Evolutionary conservation across 179 eudicot species (phyloP).

Genomic region (Sideroxylon spinosum): DNA sequence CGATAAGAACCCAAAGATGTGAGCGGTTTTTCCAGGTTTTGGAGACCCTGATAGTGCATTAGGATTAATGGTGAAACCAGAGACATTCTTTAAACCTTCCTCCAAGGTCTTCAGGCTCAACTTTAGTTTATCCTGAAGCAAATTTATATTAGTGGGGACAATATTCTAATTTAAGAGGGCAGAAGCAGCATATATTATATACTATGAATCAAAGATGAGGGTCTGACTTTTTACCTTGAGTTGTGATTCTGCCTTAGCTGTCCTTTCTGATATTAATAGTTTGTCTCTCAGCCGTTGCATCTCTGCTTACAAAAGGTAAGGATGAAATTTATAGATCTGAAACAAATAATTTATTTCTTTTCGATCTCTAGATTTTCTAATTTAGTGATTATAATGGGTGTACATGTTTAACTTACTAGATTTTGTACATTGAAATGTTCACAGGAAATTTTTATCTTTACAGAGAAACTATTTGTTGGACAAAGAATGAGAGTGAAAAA

Average conservation of each 20-base stretch:
- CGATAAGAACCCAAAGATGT: constrained; percentile 52
- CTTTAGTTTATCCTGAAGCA: constrained; percentile 69
- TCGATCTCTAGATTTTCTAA: background rate
- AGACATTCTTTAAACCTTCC: constrained; percentile 59
- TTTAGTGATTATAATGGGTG: background rate
- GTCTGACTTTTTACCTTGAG: constrained; percentile 55
- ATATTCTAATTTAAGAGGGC: background rate
- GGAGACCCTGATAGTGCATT: constrained; percentile 34
- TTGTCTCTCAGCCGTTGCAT: constrained; percentile 77
- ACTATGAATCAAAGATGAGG: background rate
- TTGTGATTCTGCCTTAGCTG: constrained; percentile 86
- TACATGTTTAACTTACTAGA: background rate
- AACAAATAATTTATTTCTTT: background rate
- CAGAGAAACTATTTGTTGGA: background rate
- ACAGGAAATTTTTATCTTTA: background rate
- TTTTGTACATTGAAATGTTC: background rate
- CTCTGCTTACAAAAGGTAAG: constrained; percentile 56
- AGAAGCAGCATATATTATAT: background rate
- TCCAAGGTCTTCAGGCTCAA: constrained; percentile 80
- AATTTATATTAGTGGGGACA: background rate
- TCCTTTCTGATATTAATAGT: constrained; percentile 69
- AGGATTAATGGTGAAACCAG: constrained; percentile 24
- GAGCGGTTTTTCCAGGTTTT: constrained; percentile 42
- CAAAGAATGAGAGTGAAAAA: background rate
- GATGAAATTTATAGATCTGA: background rate